A percentile compares a stretch with the other conserved stretches of the same genome.
These are phyloP conservation scores for Thalassiosira livingstoniorum DNA, from an alignment of 352 stramenopile genomes.

Conservation along the genomic window DNA sequence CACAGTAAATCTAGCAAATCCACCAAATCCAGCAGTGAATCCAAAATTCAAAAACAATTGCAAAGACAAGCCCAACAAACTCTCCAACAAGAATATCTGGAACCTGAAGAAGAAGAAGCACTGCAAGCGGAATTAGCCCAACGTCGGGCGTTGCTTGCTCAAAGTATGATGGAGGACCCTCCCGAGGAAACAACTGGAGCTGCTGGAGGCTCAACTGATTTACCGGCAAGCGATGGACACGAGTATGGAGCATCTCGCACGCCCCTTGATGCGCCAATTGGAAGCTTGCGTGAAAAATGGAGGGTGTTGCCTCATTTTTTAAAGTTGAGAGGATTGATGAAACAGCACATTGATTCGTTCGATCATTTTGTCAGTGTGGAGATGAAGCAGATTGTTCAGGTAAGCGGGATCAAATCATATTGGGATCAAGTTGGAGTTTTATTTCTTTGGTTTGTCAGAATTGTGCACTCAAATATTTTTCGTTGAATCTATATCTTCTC, in stretches of 20 bases:
- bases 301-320: conserved; percentile 98
- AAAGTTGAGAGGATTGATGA: conserved; percentile 86
- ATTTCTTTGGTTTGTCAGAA: too few relatives aligned
- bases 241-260: conserved; percentile 54
- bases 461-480: too few relatives aligned
- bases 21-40: too few relatives aligned
- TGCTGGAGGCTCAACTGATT: background rate
- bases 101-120: conserved; percentile 52
- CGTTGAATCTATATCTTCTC: too few relatives aligned
- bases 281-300: conserved; percentile 93
- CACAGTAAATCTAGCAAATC: too few relatives aligned
- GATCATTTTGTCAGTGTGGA: conserved; percentile 99
- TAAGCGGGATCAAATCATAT: conserved; percentile 86
- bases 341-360: conserved; percentile 99
- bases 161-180: conserved; percentile 24
- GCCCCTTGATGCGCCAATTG: conserved; percentile 78
- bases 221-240: conserved; percentile 17
- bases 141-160: conserved; percentile 14
- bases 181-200: background rate
- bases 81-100: conserved; percentile 20
- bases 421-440: too few relatives aligned
- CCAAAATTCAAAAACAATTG: too few relatives aligned
- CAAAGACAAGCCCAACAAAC: too few relatives aligned
- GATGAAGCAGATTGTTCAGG: conserved; percentile 98
- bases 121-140: conserved; percentile 43